These are phyloP conservation scores for Calocybe indica DNA, from an alignment of 768 basidiomycete species.

Conservation along the genomic window DNA sequence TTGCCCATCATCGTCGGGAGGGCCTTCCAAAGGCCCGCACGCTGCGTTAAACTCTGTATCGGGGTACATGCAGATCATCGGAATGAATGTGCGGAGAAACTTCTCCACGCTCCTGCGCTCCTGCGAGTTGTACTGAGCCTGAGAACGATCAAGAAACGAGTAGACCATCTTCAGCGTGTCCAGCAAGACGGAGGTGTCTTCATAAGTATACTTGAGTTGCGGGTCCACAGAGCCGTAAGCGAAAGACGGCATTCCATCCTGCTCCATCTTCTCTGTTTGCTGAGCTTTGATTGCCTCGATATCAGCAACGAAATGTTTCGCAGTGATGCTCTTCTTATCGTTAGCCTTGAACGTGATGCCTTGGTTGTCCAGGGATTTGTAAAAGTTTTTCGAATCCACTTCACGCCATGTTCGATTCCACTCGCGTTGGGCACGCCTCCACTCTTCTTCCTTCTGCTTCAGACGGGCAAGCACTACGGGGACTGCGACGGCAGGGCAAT, in stretches of 20 bases:
- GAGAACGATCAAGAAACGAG: slow-evolving; percentile 85
- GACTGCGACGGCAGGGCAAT: slow-evolving; percentile 84
- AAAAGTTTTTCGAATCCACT: slow-evolving; percentile 95
- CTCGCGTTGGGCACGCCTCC: slow-evolving; percentile 89
- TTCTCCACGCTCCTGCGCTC: slow-evolving; percentile 83
- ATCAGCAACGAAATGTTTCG: slow-evolving; percentile 76
- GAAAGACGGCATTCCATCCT: slow-evolving; percentile 30
- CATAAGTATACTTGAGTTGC: slow-evolving; percentile 77
- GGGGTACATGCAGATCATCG: slow-evolving; percentile 69
- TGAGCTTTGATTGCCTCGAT: slow-evolving; percentile 65
- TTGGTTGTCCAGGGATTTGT: slow-evolving; percentile 96
- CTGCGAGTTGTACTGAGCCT: slow-evolving; percentile 61
- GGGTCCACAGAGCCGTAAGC: slow-evolving; percentile 45
- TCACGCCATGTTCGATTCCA: slow-evolving; percentile 98
- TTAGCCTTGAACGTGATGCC: slow-evolving; percentile 92
- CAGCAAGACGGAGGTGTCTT: slow-evolving; percentile 74
- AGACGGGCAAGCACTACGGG: slow-evolving; percentile 87
- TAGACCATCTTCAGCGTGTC: slow-evolving; percentile 89
- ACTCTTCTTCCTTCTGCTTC: slow-evolving; percentile 94
- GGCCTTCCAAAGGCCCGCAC: slow-evolving; percentile 49
- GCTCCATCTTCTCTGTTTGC: slow-evolving; percentile 40
- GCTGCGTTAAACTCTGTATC: slow-evolving; percentile 61
- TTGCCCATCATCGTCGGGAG: slow-evolving; percentile 31
- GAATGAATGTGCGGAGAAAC: slow-evolving; percentile 82
- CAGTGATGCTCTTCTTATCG: slow-evolving; percentile 89